A percentile compares a stretch with the other conserved stretches of the same genome.
phyloP scores from a whole-genome alignment of 2,329 filamentous ascomycete species.

The Nigrospora osmanthi region DNA sequence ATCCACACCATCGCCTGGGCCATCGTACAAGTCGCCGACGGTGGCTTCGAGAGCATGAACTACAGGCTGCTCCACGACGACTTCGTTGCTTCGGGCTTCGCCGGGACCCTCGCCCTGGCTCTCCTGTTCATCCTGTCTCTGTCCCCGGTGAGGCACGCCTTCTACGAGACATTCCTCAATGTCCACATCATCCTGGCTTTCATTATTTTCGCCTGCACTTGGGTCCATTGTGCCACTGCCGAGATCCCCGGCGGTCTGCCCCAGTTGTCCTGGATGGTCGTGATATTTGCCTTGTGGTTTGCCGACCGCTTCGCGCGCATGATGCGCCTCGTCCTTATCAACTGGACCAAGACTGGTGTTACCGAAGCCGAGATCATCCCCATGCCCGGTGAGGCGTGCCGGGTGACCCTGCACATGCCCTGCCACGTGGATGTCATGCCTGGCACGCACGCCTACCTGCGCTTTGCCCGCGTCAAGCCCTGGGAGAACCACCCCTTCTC shows the following conservation, averaged over 20 bases:
- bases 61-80: constrained; percentile 45
- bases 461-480: constrained; percentile 55
- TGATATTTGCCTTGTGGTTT: constrained; percentile 70
- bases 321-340: constrained; percentile 55
- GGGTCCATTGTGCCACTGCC: constrained; percentile 68
- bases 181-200: constrained; percentile 72
- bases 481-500: constrained; percentile 78
- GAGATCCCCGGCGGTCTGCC: constrained; percentile 57
- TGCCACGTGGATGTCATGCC: constrained; percentile 58
- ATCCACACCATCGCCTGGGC: constrained; percentile 68
- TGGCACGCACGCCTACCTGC: constrained; percentile 69
- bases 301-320: constrained; percentile 61
- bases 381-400: constrained; percentile 61
- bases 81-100: constrained; percentile 60
- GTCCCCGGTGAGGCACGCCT: constrained; percentile 81
- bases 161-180: constrained; percentile 94
- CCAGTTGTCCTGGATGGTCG: constrained; percentile 67
- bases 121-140: constrained; percentile 63
- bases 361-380: constrained; percentile 61
- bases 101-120: constrained; percentile 53
- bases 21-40: constrained; percentile 59
- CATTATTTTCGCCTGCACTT: constrained; percentile 62
- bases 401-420: constrained; percentile 63
- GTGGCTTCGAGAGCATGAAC: constrained; percentile 52
- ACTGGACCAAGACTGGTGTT: constrained; percentile 50